These are phyloP conservation scores for Nakaseomyces kungkrabaensis DNA, from an alignment of 1,139 yeast genomes.

Conservation along the genomic window DNA sequence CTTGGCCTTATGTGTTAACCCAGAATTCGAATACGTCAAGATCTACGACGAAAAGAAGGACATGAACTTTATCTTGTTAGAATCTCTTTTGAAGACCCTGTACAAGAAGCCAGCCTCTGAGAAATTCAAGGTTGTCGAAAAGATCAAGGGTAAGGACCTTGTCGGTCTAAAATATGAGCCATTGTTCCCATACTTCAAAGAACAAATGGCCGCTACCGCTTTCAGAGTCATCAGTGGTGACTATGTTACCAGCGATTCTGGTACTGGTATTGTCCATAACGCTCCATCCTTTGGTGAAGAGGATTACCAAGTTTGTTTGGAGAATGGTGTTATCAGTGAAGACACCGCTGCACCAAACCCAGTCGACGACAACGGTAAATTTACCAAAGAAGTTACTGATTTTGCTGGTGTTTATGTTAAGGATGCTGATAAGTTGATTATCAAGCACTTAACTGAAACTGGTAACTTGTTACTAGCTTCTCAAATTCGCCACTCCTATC, in stretches of 20 bases:
- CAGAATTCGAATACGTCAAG: conserved; percentile 83
- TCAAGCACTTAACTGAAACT: conserved; percentile 66
- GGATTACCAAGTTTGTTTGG: conserved; percentile 79
- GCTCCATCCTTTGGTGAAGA: conserved; percentile 99
- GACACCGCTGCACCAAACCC: conserved; percentile 79
- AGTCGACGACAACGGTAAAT: conserved; percentile 82
- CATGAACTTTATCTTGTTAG: conserved; percentile 71
- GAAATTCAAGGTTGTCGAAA: conserved; percentile 73
- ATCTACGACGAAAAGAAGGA: conserved; percentile 82
- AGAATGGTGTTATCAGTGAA: conserved; percentile 63
- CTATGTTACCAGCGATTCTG: conserved; percentile 86
- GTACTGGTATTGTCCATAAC: conserved; percentile 99
- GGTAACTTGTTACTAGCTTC: conserved; percentile 69
- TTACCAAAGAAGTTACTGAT: conserved; percentile 63
- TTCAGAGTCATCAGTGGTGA: conserved; percentile 74
- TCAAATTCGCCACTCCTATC: conserved; percentile 91
- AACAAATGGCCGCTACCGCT: conserved; percentile 63
- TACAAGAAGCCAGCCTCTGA: conserved; percentile 94
- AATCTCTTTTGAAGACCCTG: conserved; percentile 65
- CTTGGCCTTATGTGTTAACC: conserved; percentile 83
- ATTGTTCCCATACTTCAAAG: conserved; percentile 69
- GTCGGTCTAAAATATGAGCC: conserved; percentile 77
- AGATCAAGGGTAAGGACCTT: conserved; percentile 66
- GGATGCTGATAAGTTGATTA: conserved; percentile 89
- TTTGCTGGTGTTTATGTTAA: conserved; percentile 82